phyloP scores from a whole-genome alignment of 2,329 filamentous ascomycete species.

The Penicillium sp. region DNA sequence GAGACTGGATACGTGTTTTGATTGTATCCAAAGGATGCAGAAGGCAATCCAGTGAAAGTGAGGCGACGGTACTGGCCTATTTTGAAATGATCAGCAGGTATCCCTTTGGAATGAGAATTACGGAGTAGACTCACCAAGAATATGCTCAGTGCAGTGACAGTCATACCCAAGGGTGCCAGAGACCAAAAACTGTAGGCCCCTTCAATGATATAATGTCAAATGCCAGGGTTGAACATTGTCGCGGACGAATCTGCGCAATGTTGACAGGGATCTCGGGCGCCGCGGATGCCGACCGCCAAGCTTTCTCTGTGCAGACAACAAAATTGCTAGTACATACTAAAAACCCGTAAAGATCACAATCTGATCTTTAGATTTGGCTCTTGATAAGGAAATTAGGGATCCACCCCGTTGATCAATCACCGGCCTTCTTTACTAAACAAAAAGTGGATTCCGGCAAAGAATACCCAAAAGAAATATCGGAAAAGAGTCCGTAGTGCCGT shows the following conservation, averaged over 20 bases:
- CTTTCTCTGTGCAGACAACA: not conserved
- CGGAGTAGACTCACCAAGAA: not conserved
- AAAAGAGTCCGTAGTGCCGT: not conserved
- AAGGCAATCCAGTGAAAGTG: not conserved
- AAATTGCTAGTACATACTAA: not conserved
- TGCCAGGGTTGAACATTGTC: too few relatives aligned
- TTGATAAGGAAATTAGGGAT: not conserved
- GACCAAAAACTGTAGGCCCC: too few relatives aligned
- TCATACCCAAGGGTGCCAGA: not conserved
- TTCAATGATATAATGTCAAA: too few relatives aligned
- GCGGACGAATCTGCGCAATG: not conserved
- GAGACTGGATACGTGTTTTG: not conserved
- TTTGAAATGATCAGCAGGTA: not conserved
- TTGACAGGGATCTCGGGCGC: not conserved
- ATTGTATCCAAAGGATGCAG: not conserved
- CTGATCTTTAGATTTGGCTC: not conserved
- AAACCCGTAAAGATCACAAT: not conserved
- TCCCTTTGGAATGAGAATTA: not conserved
- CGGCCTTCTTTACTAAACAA: not conserved
- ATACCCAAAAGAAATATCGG: slow-evolving; percentile 1
- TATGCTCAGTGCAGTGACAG: not conserved
- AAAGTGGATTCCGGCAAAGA: not conserved
- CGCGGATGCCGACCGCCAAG: not conserved
- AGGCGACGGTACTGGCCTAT: not conserved
- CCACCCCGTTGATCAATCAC: not conserved